Base-by-base conservation (phyloP, 768 basidiomycete genomes). In the Rhodotorula taiwanensis region DNA sequence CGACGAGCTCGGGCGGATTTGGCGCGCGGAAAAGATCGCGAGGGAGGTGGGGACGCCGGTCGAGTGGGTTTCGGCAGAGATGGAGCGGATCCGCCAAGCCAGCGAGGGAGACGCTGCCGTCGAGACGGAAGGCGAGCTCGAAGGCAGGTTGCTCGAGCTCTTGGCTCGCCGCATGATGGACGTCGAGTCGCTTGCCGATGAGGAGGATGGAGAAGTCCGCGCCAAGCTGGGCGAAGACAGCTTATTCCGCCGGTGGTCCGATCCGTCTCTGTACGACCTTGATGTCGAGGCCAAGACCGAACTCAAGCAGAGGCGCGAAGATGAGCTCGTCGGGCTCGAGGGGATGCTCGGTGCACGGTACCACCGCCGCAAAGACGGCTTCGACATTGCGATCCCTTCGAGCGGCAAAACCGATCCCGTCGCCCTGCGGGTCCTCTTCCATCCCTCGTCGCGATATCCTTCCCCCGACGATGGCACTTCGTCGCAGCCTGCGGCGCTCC, bases 351-450 rank as follows among this genome's bases (percentile, higher is more conserved):
- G 70, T 2, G 28, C 51, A 0, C 73, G 79, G 53, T 81, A 82
- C 34, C 55, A 66, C 10, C 42, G 74, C 10, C 66, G 70, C 10
- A 55, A 73, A 0, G 66, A 66, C 9, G 74, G 73, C 49, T 57
- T 71, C 47, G 61, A 69, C 3, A 70, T 77, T 43, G 59, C 70
- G 9, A 70, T 76, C 53, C 63, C 69, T n/a, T 25, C 49, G 2
- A 34, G 44, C 11, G 20, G 34, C 9, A 11, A n/a, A 21, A 25
- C 48, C 11, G 62, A 67, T 85, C 2, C 76, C 85, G 21, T 84
- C 84, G 72, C 82, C 80, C 60, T 83, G 81, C 9, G 84, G 83
- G 31, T 89, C 31, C 77, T 85, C 28, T 80, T 83, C 30, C 64
- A 76, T 7, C 73, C 64, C 1, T 54, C 77, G 27, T 79, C 81